These are phyloP conservation scores for Solanum sejunctum DNA, from an alignment of 257 asterid genomes.

Conservation along the genomic window DNA sequence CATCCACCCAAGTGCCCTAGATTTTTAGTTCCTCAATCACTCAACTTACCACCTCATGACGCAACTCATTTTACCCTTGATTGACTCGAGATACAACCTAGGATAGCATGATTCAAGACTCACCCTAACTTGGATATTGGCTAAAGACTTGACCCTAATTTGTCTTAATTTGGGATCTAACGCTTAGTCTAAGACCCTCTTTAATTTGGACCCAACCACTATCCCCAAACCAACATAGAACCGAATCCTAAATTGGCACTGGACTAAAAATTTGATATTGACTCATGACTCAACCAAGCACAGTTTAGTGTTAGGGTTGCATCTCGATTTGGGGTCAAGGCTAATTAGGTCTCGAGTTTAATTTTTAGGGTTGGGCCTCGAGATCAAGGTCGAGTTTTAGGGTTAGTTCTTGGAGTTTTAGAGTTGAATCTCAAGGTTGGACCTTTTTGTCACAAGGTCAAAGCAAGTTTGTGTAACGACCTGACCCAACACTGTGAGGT, in stretches of 20 bases:
- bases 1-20: background rate
- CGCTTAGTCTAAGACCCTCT: background rate
- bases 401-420: too few relatives aligned
- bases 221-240: background rate
- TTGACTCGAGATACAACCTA: background rate
- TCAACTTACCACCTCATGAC: background rate
- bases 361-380: too few relatives aligned
- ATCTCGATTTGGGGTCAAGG: background rate
- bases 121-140: rapidly evolving
- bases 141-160: background rate
- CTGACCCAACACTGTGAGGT: too few relatives aligned
- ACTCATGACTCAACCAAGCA: too few relatives aligned
- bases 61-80: too few relatives aligned
- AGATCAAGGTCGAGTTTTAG: background rate
- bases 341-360: too few relatives aligned
- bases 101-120: background rate
- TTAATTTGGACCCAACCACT: too few relatives aligned
- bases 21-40: background rate
- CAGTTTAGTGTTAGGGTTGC: background rate
- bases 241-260: background rate
- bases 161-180: background rate
- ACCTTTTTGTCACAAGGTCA: too few relatives aligned
- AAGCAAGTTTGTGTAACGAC: too few relatives aligned
- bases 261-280: background rate
- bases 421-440: too few relatives aligned